These are phyloP conservation scores for Exophiala mesophila DNA, from an alignment of 2,329 filamentous ascomycete species.

Conservation along the genomic window DNA sequence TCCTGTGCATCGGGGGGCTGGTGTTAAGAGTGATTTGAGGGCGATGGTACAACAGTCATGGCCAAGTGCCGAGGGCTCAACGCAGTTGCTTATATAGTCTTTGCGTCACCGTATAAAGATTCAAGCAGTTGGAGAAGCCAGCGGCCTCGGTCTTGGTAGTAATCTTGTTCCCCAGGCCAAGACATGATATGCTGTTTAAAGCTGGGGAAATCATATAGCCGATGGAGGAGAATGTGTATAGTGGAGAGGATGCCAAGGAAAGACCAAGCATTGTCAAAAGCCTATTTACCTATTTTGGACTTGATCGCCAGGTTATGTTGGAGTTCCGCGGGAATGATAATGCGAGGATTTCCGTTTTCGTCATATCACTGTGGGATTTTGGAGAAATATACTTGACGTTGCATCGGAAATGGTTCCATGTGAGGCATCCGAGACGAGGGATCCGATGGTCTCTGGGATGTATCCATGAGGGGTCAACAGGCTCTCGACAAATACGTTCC, in stretches of 20 bases:
- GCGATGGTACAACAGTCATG: background rate
- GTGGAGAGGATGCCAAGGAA: background rate
- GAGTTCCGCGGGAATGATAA: background rate
- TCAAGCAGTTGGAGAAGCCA: background rate
- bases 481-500: no score
- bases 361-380: no score
- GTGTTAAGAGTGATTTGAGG: background rate
- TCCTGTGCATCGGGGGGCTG: background rate
- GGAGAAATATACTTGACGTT: no score
- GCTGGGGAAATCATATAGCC: background rate
- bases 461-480: no score
- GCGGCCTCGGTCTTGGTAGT: conserved; percentile 1
- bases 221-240: background rate
- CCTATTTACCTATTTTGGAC: background rate
- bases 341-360: no score
- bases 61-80: background rate
- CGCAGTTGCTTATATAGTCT: background rate
- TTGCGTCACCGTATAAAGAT: background rate
- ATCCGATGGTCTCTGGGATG: no score
- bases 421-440: no score
- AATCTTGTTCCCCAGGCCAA: background rate
- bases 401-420: no score
- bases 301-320: background rate
- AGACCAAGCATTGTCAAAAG: background rate
- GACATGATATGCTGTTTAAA: background rate